Conservation (phyloP, 1,139 yeast species). For the Scheffersomyces parashehatae region DNA sequence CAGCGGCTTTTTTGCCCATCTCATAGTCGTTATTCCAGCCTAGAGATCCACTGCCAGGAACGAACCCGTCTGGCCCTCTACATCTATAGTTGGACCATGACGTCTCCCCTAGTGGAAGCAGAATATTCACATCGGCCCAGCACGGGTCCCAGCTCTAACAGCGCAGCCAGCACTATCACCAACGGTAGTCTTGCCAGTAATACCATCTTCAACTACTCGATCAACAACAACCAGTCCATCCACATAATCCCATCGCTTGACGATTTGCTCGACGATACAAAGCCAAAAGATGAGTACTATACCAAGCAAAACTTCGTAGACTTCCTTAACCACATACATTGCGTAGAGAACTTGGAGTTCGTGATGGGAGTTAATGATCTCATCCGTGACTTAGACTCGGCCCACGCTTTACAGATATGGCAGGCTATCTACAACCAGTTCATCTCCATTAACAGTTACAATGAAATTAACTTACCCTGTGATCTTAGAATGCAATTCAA, state of each 20-base stretch:
- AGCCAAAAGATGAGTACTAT: conserved; percentile 5
- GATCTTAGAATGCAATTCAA: conserved; percentile 8
- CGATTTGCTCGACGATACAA: conserved; percentile 7
- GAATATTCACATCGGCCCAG: too few relatives aligned
- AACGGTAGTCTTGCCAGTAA: too few relatives aligned
- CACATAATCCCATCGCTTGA: conserved; percentile 12
- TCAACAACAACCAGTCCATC: conserved; percentile 9
- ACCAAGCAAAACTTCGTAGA: conserved; percentile 20
- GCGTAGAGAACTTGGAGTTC: conserved; percentile 40
- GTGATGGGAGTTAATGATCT: conserved; percentile 30
- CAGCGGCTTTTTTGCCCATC: too few relatives aligned
- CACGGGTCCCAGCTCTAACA: too few relatives aligned
- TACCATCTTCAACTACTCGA: conserved; percentile 9
- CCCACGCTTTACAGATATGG: conserved; percentile 23
- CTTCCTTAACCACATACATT: conserved; percentile 31
- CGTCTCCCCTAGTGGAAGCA: too few relatives aligned
- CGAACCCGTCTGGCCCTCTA: too few relatives aligned
- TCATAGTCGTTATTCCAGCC: too few relatives aligned
- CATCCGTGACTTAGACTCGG: conserved; percentile 7
- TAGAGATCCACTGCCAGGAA: too few relatives aligned
- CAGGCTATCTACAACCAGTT: conserved; percentile 23
- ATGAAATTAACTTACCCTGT: conserved; percentile 37
- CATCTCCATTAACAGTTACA: conserved; percentile 27
- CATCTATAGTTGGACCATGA: too few relatives aligned
- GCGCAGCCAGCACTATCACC: too few relatives aligned